A percentile compares a stretch with the other conserved stretches of the same genome.
Evolutionary conservation across 2,329 filamentous ascomycete genomes (phyloP).

Genomic region (Calonectria naviculata): DNA sequence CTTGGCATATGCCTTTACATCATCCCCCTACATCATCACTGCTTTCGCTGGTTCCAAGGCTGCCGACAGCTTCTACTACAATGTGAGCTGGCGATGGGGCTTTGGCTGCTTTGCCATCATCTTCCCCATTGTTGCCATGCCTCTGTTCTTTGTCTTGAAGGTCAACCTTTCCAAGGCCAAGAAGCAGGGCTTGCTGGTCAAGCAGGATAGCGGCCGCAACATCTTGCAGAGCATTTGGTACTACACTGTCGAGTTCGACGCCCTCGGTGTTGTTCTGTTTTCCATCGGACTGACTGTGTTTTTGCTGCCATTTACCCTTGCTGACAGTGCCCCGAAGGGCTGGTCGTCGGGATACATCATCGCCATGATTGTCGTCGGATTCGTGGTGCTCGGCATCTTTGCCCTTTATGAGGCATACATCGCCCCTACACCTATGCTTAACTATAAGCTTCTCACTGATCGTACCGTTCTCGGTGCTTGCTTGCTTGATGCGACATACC

Average conservation of each 20-base stretch:
- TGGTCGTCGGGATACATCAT: slow-evolving; percentile 64
- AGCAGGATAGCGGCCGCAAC: slow-evolving; percentile 54
- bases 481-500: slow-evolving; percentile 50
- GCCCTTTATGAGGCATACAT: slow-evolving; percentile 65
- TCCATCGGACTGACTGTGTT: slow-evolving; percentile 63
- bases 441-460: slow-evolving; percentile 59
- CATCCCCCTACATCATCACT: slow-evolving; percentile 58
- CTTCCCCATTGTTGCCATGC: slow-evolving; percentile 68
- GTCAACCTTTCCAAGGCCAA: slow-evolving; percentile 67
- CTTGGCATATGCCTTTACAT: slow-evolving; percentile 52
- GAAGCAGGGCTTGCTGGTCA: slow-evolving; percentile 56
- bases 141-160: slow-evolving; percentile 66
- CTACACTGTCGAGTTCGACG: slow-evolving; percentile 37
- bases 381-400: slow-evolving; percentile 61
- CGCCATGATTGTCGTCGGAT: slow-evolving; percentile 67
- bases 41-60: slow-evolving; percentile 49
- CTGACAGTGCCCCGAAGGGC: slow-evolving; percentile 49
- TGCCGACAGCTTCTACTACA: slow-evolving; percentile 35
- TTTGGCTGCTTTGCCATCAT: slow-evolving; percentile 75
- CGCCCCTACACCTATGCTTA: slow-evolving; percentile 68
- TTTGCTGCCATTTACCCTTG: slow-evolving; percentile 70
- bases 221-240: slow-evolving; percentile 53
- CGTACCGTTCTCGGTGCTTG: slow-evolving; percentile 63
- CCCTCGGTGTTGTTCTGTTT: slow-evolving; percentile 61
- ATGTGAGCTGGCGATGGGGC: slow-evolving; percentile 39